Conservation (phyloP, 2,329 filamentous ascomycete species). For the Dothideomycetes sp. region DNA sequence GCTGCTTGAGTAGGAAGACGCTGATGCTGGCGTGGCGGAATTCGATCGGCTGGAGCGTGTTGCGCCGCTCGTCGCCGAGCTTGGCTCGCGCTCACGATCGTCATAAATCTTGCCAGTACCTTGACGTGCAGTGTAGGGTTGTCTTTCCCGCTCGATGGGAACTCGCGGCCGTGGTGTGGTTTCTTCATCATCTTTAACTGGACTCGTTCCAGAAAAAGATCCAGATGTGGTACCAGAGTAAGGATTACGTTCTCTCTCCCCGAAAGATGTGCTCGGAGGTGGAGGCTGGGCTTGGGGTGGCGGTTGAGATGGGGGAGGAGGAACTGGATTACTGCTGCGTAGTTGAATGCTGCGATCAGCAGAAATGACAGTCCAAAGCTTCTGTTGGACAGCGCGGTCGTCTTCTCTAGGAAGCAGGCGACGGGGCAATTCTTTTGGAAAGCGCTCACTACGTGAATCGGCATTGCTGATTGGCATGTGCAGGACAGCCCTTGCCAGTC, state of each 20-base stretch:
- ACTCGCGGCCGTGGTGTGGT: conserved; percentile 29
- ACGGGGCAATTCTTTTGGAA: conserved; percentile 69
- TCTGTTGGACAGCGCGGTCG: conserved; percentile 46
- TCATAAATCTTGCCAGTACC: conserved; percentile 48
- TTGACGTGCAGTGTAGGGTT: conserved; percentile 51
- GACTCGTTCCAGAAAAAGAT: conserved; percentile 4
- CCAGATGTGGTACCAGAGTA: conserved; percentile 23
- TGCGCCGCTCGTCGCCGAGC: conserved; percentile 3
- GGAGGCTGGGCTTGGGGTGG: conserved; percentile 12
- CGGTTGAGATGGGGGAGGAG: conserved; percentile 20
- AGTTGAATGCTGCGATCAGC: conserved; percentile 39
- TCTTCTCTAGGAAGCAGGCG: conserved; percentile 55
- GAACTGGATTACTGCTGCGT: conserved; percentile 23
- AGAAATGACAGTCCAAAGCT: conserved; percentile 49
- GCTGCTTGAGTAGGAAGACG: conserved; percentile 1
- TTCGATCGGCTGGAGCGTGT: conserved; percentile 8
- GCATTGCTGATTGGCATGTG: conserved; percentile 61
- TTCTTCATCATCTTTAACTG: conserved; percentile 16
- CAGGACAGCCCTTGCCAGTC: conserved; percentile 56
- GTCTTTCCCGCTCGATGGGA: conserved; percentile 53
- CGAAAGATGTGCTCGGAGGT: conserved; percentile 14
- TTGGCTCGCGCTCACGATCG: conserved; percentile 10
- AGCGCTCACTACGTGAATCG: conserved; percentile 54
- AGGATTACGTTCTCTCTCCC: conserved; percentile 29
- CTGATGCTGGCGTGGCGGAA: conserved; percentile 7